These are phyloP conservation scores for Flaveria bidentis DNA, from an alignment of 129 eudicot species.

Conservation along the genomic window DNA sequence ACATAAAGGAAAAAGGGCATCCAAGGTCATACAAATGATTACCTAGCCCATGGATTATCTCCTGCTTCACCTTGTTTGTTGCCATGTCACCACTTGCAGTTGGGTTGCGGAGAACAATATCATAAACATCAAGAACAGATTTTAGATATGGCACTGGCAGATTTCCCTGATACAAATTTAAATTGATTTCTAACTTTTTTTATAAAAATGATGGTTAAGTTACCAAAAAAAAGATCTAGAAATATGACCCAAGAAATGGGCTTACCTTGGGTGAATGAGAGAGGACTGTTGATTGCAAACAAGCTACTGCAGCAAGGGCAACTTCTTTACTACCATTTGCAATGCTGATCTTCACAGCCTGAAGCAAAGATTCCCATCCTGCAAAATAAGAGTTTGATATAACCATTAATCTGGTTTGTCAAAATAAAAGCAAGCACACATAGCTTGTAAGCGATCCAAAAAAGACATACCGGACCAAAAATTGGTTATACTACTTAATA, in stretches of 20 bases:
- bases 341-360: conserved; percentile 68
- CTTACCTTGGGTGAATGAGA: conserved; percentile 93
- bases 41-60: conserved; percentile 95
- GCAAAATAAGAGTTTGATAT: conserved; percentile 22
- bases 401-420: conserved; percentile 3
- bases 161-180: conserved; percentile 68
- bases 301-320: conserved; percentile 90
- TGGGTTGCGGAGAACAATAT: conserved; percentile 62
- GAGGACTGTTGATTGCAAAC: conserved; percentile 89
- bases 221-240: background rate
- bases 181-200: background rate
- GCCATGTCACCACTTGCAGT: conserved; percentile 50
- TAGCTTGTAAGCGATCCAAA: background rate
- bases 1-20: background rate
- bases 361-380: conserved; percentile 96
- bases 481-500: conserved; percentile 58
- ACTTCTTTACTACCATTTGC: conserved; percentile 91
- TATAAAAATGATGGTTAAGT: background rate
- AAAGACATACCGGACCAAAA: conserved; percentile 69
- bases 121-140: conserved; percentile 90
- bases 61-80: conserved; percentile 86
- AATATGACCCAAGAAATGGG: background rate
- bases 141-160: conserved; percentile 76
- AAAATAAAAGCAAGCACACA: background rate
- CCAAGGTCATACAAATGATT: conserved; percentile 29